phyloP scores from a whole-genome alignment of 2,329 filamentous ascomycete species.

The Periconia macrospinosa region DNA sequence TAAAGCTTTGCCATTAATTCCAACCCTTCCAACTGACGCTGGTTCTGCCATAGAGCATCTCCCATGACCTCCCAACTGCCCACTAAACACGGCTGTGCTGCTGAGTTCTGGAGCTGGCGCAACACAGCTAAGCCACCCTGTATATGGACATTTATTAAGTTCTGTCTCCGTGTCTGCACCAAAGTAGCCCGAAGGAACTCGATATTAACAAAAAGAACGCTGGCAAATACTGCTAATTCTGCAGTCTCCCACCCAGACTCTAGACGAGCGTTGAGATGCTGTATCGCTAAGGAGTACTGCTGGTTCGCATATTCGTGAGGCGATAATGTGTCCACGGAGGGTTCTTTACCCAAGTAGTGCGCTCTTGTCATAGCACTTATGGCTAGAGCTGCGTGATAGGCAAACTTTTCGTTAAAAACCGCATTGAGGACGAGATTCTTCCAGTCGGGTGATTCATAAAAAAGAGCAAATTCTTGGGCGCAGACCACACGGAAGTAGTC shows the following conservation, averaged over 20 bases:
- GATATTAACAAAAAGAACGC: background rate
- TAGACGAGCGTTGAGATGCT: background rate
- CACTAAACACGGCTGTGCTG: background rate
- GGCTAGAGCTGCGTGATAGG: background rate
- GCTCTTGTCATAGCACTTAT: background rate
- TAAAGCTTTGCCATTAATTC: no score
- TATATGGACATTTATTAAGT: background rate
- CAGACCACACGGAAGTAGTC: background rate
- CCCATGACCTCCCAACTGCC: background rate
- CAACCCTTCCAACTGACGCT: no score
- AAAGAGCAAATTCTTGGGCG: background rate
- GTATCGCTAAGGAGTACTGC: background rate
- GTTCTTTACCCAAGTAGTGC: background rate
- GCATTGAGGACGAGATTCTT: background rate
- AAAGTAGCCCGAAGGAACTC: background rate
- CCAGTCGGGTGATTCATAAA: background rate
- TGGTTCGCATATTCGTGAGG: background rate
- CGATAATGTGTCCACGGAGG: background rate
- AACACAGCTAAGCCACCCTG: background rate
- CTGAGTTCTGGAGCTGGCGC: background rate
- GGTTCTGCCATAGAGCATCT: background rate
- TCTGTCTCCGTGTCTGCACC: background rate
- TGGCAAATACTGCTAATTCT: background rate
- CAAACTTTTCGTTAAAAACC: background rate
- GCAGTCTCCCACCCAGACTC: background rate